Conservation (phyloP, 805 yeast genomes). For the Kodamaea neixiangensis region DNA sequence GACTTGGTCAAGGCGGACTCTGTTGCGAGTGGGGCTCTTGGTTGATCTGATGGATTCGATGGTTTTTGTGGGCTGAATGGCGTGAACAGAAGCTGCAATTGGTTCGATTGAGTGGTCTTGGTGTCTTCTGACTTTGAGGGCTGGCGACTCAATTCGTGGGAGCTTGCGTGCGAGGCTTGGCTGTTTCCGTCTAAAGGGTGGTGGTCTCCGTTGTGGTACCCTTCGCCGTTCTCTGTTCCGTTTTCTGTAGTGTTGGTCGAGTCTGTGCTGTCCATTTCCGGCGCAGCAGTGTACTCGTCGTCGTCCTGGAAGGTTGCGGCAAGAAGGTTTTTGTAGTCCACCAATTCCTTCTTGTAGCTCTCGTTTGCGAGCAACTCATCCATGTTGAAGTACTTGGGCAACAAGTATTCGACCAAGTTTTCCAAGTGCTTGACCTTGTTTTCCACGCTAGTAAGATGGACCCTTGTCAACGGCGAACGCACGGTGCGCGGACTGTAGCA, state of each 20-base stretch:
- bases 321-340: conserved; percentile 8
- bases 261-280: conserved; percentile 9
- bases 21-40: background rate
- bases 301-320: conserved; percentile 12
- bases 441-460: conserved; percentile 77
- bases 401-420: conserved; percentile 31
- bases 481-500: conserved; percentile 75
- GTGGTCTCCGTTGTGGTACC: background rate
- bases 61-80: conserved; percentile 7
- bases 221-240: background rate
- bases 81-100: background rate
- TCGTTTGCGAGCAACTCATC: conserved; percentile 21
- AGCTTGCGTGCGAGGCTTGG: background rate
- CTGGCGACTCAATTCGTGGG: background rate
- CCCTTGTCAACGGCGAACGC: conserved; percentile 80
- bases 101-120: background rate
- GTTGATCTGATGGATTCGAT: conserved; percentile 7
- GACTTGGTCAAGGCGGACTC: conserved; percentile 2
- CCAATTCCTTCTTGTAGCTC: conserved; percentile 16
- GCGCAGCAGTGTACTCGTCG: conserved; percentile 3
- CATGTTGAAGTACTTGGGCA: conserved; percentile 27
- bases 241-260: conserved; percentile 2
- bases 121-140: background rate
- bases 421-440: conserved; percentile 36
- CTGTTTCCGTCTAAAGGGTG: background rate